phyloP scores from a whole-genome alignment of 805 yeast genomes.

The Ogataea nitratoaversa region DNA sequence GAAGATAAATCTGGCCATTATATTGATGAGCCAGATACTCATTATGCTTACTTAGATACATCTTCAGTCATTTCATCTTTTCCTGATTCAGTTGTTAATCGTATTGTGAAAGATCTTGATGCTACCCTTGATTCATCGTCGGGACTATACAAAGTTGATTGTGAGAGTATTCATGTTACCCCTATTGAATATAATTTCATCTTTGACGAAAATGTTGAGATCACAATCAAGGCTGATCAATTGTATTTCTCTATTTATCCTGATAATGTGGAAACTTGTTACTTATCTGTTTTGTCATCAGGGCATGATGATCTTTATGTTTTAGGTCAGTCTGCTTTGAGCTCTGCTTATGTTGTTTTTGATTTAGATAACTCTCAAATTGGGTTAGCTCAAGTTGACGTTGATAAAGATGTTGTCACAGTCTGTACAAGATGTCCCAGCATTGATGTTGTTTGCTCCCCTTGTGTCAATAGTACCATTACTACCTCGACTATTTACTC shows the following conservation, averaged over 20 bases:
- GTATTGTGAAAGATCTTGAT: constrained; percentile 11
- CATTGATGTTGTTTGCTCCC: constrained; percentile 11
- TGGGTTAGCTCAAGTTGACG: constrained; percentile 49
- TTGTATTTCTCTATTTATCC: constrained; percentile 10
- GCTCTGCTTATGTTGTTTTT: constrained; percentile 61
- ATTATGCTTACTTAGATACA: constrained; percentile 46
- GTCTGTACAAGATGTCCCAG: constrained; percentile 13
- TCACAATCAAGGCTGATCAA: constrained; percentile 19
- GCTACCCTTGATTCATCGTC: constrained; percentile 13
- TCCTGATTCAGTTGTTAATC: constrained; percentile 31
- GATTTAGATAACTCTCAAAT: constrained; percentile 55
- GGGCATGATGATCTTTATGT: constrained; percentile 27
- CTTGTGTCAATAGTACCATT: constrained; percentile 11
- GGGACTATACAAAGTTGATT: constrained; percentile 22
- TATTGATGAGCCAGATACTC: constrained; percentile 4
- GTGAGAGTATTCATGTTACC: constrained; percentile 14
- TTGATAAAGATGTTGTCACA: constrained; percentile 13
- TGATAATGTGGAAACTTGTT: constrained; percentile 15
- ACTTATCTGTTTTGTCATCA: constrained; percentile 16
- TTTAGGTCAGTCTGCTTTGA: constrained; percentile 63
- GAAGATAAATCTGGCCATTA: constrained; percentile 10
- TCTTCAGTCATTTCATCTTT: constrained; percentile 51
- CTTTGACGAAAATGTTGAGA: constrained; percentile 17
- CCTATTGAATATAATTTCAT: constrained; percentile 8
- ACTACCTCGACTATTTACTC: constrained; percentile 11